These are phyloP conservation scores for Linnemannia hyalina DNA, from an alignment of 192 early-diverging fungal species.

Conservation along the genomic window DNA sequence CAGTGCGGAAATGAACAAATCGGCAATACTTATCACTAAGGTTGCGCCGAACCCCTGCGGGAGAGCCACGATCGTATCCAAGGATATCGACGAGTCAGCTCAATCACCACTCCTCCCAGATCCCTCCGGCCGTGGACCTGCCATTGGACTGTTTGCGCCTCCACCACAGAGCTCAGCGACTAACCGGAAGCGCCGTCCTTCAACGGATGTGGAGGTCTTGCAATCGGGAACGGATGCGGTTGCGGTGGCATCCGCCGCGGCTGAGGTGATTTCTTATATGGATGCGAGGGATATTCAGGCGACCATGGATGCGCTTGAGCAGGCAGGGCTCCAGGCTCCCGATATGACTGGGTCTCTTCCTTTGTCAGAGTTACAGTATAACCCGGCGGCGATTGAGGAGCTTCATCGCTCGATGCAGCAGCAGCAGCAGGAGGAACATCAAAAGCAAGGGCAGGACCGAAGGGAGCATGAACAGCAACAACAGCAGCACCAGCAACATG, in stretches of 20 bases:
- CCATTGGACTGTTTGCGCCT: slow-evolving; percentile 13
- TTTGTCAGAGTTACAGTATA: background rate
- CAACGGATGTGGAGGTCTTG: background rate
- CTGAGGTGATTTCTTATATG: background rate
- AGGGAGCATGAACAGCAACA: background rate
- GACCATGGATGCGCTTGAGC: background rate
- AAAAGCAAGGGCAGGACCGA: background rate
- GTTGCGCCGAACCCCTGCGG: background rate
- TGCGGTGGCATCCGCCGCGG: background rate
- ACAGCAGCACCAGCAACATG: slow-evolving; percentile 11
- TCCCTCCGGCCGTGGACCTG: slow-evolving; percentile 10
- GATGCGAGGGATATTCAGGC: background rate
- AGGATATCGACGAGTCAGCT: background rate
- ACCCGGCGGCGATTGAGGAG: background rate
- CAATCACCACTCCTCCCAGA: background rate
- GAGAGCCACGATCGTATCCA: background rate
- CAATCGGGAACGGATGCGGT: background rate
- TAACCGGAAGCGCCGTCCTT: slow-evolving; percentile 12
- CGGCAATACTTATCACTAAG: background rate
- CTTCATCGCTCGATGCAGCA: background rate
- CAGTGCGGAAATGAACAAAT: background rate
- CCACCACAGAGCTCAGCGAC: slow-evolving; percentile 10
- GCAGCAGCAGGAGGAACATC: slow-evolving; percentile 2
- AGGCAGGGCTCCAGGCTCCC: background rate
- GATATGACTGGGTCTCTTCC: background rate